Base-by-base conservation (phyloP, 2,329 filamentous ascomycete genomes). In the Diaporthe amygdali region DNA sequence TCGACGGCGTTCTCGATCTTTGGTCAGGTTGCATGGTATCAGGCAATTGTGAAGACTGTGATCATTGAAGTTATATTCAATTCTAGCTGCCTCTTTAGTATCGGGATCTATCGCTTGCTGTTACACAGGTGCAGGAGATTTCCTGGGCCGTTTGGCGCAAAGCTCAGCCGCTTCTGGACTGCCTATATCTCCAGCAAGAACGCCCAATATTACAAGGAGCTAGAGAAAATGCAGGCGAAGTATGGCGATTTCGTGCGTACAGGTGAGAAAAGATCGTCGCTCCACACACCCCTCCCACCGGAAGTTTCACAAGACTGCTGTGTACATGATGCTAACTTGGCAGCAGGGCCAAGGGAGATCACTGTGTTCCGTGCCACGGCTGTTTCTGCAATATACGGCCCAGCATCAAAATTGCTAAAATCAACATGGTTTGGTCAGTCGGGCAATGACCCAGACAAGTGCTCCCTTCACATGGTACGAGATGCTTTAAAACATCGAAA, bases 371-470 rank as follows among this genome's bases (percentile, higher is more conserved):
- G 44, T 9, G 20, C 72, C 3, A 74, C 75, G 15, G 76, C 73
- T 0, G 69, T 75, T 27, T 54, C 44, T 12, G 72, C 71, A 17
- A 73, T 78, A 9, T 76, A 79, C 41, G 73, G 74, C 0, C 56
- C 75, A 41, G 55, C 73, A n/a, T 74, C 73, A n/a, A 74, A 71
- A 27, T 56, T 70, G 25, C 76, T 75, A 37, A 64, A 63, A 2
- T 67, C 74, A 47, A 75, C 74, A 0, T 68, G 76, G 22, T 78
- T 78, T 47, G 73, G 30, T 3, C 52, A 68, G 22, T 49, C 44
- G 39, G 66, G 44, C 10, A 30, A 68, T 22, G 52, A 51, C 17
- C 22, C 44, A 12, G 25, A 39, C 12, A 49, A 15, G 52, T 46
- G 32, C 5, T 68, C 66, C n/a, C 25, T 68, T 5, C 52, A 68